phyloP scores from a whole-genome alignment of 768 basidiomycete species.

The Auriscalpium vulgare region DNA sequence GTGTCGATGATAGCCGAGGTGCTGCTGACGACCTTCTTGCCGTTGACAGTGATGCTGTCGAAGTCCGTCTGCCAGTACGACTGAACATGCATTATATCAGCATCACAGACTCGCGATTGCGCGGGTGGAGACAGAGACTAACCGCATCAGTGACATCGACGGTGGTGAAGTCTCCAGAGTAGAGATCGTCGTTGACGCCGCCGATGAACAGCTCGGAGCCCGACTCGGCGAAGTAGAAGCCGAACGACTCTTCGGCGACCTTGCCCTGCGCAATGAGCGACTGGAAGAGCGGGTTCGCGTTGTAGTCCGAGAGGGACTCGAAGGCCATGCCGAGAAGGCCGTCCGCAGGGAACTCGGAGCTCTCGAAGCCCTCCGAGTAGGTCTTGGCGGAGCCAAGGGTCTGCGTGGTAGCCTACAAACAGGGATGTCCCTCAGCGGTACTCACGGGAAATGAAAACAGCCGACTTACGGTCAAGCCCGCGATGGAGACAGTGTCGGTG shows the following conservation, averaged over 20 bases:
- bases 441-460: too few relatives aligned
- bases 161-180: conserved; percentile 5
- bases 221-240: neutral
- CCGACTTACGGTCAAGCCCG: neutral
- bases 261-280: neutral
- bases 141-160: neutral
- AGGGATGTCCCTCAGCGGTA: too few relatives aligned
- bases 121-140: neutral
- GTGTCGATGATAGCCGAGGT: conserved; percentile 22
- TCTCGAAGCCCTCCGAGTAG: neutral
- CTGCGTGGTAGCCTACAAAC: neutral
- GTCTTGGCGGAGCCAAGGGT: neutral
- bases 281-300: neutral
- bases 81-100: conserved; percentile 19
- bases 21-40: conserved; percentile 1
- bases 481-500: neutral
- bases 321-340: neutral
- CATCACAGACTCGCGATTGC: conserved; percentile 12
- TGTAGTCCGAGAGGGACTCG: neutral
- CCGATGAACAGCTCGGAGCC: conserved; percentile 9
- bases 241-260: neutral
- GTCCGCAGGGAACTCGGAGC: neutral
- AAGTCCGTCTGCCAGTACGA: conserved; percentile 15
- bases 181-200: conserved; percentile 6
- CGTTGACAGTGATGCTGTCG: conserved; percentile 18